These are phyloP conservation scores for Leccinum disarticulatum DNA, from an alignment of 768 basidiomycete species.

Conservation along the genomic window DNA sequence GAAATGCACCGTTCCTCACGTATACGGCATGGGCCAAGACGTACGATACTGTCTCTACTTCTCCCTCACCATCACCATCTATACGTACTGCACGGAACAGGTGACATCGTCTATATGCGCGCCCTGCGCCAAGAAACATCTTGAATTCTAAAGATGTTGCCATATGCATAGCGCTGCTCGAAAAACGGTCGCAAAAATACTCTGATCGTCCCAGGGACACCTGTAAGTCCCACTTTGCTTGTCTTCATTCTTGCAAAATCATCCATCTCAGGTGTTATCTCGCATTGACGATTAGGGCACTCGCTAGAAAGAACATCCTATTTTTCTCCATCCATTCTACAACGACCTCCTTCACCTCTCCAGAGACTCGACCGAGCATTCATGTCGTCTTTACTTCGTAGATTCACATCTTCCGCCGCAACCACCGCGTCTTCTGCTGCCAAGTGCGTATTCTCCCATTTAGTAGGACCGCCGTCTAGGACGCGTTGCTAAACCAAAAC, in stretches of 20 bases:
- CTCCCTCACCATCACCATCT: too few relatives aligned
- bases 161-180: background rate
- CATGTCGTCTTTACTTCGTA: conserved; percentile 53
- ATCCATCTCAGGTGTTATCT: too few relatives aligned
- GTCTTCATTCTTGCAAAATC: too few relatives aligned
- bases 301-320: too few relatives aligned
- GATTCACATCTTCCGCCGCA: conserved; percentile 51
- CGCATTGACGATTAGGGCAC: too few relatives aligned
- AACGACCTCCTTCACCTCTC: conserved; percentile 20
- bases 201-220: background rate
- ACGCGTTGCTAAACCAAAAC: conserved; percentile 4
- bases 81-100: background rate
- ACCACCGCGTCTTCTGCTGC: conserved; percentile 14
- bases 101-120: too few relatives aligned
- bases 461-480: background rate
- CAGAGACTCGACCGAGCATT: conserved; percentile 18
- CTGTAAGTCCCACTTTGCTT: background rate
- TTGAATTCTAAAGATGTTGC: background rate
- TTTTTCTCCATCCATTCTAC: conserved; percentile 26
- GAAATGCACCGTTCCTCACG: too few relatives aligned
- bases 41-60: too few relatives aligned
- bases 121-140: background rate
- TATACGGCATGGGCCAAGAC: too few relatives aligned
- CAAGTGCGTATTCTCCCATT: conserved; percentile 12
- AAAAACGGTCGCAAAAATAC: background rate